A percentile compares a stretch with the other conserved stretches of the same genome.
Conservation (phyloP, 306 rosid genomes). For the Cucumis melo region DNA sequence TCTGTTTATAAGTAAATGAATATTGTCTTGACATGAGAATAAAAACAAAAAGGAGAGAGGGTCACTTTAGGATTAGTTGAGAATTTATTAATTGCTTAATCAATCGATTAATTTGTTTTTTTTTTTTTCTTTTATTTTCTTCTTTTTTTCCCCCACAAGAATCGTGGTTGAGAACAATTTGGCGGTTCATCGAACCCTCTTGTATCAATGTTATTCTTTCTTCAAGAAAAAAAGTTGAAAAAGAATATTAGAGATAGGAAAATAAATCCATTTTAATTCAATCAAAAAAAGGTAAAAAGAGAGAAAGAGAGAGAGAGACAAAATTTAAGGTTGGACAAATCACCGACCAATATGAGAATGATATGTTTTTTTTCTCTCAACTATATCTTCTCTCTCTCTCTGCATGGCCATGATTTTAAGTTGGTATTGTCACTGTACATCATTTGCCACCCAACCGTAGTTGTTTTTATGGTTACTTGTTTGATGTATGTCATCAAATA, state of each 20-base stretch:
- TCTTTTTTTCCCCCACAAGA: constrained; percentile 7
- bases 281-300: neutral
- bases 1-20: neutral
- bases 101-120: neutral
- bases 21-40: neutral
- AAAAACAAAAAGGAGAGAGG: neutral
- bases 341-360: constrained; percentile 2
- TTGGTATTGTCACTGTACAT: neutral
- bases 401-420: neutral
- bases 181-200: constrained; percentile 35
- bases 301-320: neutral
- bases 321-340: constrained; percentile 3
- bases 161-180: constrained; percentile 55
- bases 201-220: neutral
- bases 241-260: neutral
- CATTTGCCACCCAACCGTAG: neutral
- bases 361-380: neutral
- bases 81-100: neutral
- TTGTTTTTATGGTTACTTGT: neutral
- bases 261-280: neutral
- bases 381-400: neutral
- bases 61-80: constrained; percentile 10
- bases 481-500: neutral
- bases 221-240: neutral
- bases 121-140: constrained; percentile 5